Base-by-base conservation (phyloP, 768 basidiomycete genomes). In the Naganishia vaughanmartiniae region DNA sequence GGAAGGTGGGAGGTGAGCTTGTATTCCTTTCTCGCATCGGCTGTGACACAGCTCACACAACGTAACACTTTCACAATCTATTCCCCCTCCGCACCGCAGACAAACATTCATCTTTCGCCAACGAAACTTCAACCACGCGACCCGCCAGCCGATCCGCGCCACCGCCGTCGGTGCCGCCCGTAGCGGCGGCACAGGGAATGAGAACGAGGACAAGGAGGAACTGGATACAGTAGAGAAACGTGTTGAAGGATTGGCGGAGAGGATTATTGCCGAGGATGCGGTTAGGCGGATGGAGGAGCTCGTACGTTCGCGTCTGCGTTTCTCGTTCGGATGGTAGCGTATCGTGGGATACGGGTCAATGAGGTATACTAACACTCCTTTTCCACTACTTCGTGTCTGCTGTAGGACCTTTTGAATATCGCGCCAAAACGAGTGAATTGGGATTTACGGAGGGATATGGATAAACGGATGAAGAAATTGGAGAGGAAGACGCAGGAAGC, bases 401-500 rank as follows among this genome's bases (percentile, higher is more conserved):
- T 36, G 21, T 11, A 84, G 83, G 83, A 84, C 67, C 76, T 84
- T 3, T 81, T 83, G 19, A 85, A 82, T 69, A 97, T 84, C 9
- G 92, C 92, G 58, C 84, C 85, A 60, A 94, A 83, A 81, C 91
- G 91, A 10, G 84, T 80, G 54, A 90, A 80, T 36, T 77, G 95
- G 93, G 92, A 95, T 79, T 84, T 96, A 54, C 91, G 93, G 81
- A 87, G 56, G 21, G 85, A 79, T 76, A 88, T 94, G 83, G 91
- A 94, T 69, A 92, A 90, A 83, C 71, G 80, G n/a, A 81, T 79
- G 79, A 86, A 89, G 10, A 93, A 88, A 78, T 84, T 98, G n/a
- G 93, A 96, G 76, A 84, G 91, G 75, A 89, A 88, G 82, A 96
- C 93, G 1, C 91, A 94, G 72, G 91, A 94, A 80, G 87, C 93